Conservation (phyloP, 306 rosid species). For the Acacia crassicarpa region DNA sequence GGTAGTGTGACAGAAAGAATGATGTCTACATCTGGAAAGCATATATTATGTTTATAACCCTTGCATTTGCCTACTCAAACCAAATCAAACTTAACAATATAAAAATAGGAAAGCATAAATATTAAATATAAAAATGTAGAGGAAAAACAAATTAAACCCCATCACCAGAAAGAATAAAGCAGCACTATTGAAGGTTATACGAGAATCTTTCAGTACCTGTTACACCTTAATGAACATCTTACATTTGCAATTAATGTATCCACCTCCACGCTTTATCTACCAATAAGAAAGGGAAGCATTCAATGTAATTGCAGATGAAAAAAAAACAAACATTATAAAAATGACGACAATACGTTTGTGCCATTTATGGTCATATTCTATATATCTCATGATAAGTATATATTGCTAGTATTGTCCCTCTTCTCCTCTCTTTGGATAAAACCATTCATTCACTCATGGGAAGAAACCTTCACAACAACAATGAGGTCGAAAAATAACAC, state of each 20-base stretch:
- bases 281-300: too few relatives aligned
- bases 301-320: background rate
- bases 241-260: background rate
- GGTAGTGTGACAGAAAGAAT: too few relatives aligned
- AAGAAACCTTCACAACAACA: background rate
- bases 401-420: background rate
- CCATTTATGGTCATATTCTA: background rate
- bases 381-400: background rate
- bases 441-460: background rate
- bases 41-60: too few relatives aligned
- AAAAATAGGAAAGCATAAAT: too few relatives aligned
- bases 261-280: background rate
- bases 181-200: too few relatives aligned
- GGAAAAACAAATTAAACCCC: too few relatives aligned
- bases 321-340: too few relatives aligned
- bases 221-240: background rate
- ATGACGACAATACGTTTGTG: background rate
- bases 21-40: too few relatives aligned
- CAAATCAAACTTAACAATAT: too few relatives aligned
- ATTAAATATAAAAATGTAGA: too few relatives aligned
- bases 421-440: background rate
- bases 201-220: background rate
- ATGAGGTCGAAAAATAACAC: background rate
- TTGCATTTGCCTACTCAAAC: too few relatives aligned
- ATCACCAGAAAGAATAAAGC: too few relatives aligned